Evolutionary conservation across 2,329 filamentous ascomycete genomes (phyloP).

Genomic region (Colletotrichum destructivum): DNA sequence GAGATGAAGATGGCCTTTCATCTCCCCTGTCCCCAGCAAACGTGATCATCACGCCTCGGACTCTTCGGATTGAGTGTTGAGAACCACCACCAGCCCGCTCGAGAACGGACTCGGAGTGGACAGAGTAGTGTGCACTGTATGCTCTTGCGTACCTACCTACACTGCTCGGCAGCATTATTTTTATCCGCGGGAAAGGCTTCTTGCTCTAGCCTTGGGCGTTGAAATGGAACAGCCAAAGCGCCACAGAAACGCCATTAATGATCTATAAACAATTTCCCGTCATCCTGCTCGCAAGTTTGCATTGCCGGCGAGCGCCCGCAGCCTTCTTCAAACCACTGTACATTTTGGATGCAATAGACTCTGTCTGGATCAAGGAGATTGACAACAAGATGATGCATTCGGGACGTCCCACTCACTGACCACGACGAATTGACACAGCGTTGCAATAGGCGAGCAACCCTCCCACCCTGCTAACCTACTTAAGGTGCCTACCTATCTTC

Average conservation of each 20-base stretch:
- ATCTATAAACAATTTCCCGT: not conserved
- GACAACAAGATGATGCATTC: not conserved
- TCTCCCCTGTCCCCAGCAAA: not conserved
- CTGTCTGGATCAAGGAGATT: not conserved
- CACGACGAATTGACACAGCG: slow-evolving; percentile 4
- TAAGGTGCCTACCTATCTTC: slow-evolving; percentile 10
- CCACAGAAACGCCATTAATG: slow-evolving; percentile 10
- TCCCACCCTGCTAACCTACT: not conserved
- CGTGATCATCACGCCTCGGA: not conserved
- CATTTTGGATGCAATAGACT: not conserved
- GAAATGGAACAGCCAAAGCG: slow-evolving; percentile 10
- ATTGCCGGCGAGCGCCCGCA: not conserved
- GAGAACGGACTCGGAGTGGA: not conserved
- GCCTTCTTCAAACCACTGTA: not conserved
- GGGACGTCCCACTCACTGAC: not conserved
- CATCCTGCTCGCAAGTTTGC: not conserved
- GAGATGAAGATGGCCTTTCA: slow-evolving; percentile 14
- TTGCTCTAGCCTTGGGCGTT: slow-evolving; percentile 5
- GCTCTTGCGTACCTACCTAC: not conserved
- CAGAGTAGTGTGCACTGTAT: too few species aligned
- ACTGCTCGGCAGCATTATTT: not conserved
- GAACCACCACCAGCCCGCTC: not conserved
- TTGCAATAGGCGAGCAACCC: slow-evolving; percentile 20
- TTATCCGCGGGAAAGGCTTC: slow-evolving; percentile 24
- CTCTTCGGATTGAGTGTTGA: too few species aligned